phyloP scores from a whole-genome alignment of 768 basidiomycete species.

The Tylopilus intermedius region DNA sequence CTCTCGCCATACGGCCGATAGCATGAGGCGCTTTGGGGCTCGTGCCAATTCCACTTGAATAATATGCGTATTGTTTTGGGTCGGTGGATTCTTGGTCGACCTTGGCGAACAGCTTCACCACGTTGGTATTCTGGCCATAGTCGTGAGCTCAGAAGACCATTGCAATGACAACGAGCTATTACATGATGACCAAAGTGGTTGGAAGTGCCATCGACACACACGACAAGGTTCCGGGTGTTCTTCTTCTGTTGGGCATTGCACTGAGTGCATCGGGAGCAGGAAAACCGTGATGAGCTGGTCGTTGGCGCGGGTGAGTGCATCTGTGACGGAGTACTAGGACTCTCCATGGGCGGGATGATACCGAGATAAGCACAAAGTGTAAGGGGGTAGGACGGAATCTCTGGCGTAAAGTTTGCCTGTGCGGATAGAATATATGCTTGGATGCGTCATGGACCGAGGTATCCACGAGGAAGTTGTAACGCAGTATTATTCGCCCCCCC shows the following conservation, averaged over 20 bases:
- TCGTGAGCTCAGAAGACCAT: neutral
- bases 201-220: slow-evolving; percentile 19
- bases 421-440: too few species aligned
- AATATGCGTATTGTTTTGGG: slow-evolving; percentile 31
- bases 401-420: neutral
- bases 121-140: slow-evolving; percentile 32
- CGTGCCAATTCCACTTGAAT: slow-evolving; percentile 35
- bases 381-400: neutral
- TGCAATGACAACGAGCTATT: neutral
- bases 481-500: too few species aligned
- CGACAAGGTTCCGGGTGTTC: slow-evolving; percentile 18
- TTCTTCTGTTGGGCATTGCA: slow-evolving; percentile 10
- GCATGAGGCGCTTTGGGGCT: slow-evolving; percentile 26
- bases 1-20: slow-evolving; percentile 15
- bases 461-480: too few species aligned
- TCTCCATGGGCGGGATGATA: neutral
- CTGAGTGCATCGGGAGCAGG: slow-evolving; percentile 8
- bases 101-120: slow-evolving; percentile 32
- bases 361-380: neutral
- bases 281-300: neutral
- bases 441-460: too few species aligned
- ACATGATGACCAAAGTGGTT: slow-evolving; percentile 18
- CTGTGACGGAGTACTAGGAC: neutral
- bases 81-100: slow-evolving; percentile 17
- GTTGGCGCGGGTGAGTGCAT: neutral